Evolutionary conservation across 495 filamentous ascomycete genomes (phyloP).

Genomic region (Astrothelium macrocarpum): DNA sequence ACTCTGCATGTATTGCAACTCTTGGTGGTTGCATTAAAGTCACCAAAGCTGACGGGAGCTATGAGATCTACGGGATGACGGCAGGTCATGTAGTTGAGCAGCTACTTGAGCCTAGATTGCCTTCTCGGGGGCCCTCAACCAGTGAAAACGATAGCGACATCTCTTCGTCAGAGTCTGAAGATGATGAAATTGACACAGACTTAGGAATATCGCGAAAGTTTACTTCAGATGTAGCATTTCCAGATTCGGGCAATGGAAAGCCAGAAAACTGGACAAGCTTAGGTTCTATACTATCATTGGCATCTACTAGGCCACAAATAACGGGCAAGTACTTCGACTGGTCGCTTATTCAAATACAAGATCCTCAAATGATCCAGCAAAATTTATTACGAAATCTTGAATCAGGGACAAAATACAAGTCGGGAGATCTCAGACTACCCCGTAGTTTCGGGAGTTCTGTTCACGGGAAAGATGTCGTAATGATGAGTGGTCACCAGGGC

Average conservation of each 20-base stretch:
- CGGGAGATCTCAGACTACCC: background rate
- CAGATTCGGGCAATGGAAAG: background rate
- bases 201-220: background rate
- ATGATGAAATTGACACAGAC: background rate
- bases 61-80: conserved; percentile 8
- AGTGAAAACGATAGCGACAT: background rate
- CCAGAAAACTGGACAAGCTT: background rate
- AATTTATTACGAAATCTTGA: background rate
- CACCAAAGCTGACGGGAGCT: background rate
- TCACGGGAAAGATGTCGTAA: background rate
- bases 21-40: conserved; percentile 20
- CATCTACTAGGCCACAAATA: background rate
- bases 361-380: background rate
- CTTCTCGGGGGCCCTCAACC: background rate
- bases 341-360: background rate
- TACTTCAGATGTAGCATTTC: background rate
- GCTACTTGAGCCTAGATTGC: background rate
- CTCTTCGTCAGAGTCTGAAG: background rate
- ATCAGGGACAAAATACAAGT: background rate
- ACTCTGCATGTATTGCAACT: conserved; percentile 12
- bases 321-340: background rate
- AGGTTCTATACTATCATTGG: background rate
- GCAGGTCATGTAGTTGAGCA: conserved; percentile 5
- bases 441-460: background rate
- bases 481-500: background rate